Evolutionary conservation across 73 alveolate species (phyloP).

Genomic region (Tetrahymena thermophila): DNA sequence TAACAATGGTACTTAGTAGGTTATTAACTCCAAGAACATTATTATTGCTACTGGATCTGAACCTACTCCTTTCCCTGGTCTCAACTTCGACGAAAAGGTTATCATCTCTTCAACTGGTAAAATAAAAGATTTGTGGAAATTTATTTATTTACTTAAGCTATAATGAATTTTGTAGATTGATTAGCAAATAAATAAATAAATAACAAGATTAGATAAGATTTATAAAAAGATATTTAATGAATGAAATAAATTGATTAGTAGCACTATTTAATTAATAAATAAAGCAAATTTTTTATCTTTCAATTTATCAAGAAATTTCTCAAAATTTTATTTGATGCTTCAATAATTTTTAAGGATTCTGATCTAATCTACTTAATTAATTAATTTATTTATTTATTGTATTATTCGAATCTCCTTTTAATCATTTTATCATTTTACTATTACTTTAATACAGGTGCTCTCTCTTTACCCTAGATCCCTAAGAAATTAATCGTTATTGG

Average conservation of each 20-base stretch:
- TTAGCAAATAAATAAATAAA: too few species aligned
- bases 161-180: too few species aligned
- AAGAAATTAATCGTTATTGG: conserved; percentile 90
- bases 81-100: conserved; percentile 66
- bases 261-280: not conserved
- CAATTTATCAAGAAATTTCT: not conserved
- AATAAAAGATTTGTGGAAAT: not conserved
- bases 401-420: not conserved
- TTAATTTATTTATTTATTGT: not conserved
- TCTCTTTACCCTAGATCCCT: conserved; percentile 72
- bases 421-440: not conserved
- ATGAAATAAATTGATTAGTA: not conserved
- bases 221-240: not conserved
- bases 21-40: conserved; percentile 64
- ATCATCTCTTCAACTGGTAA: conserved; percentile 63
- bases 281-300: not conserved
- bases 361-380: not conserved
- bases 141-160: too few species aligned
- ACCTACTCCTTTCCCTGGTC: conserved; percentile 86
- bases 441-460: conserved; percentile 29
- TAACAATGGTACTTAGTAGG: conserved; percentile 53
- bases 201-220: not conserved
- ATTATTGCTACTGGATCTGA: conserved; percentile 90
- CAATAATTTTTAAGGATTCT: too few species aligned
- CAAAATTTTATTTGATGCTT: not conserved